Evolutionary conservation across 2,329 filamentous ascomycete species (phyloP).

Genomic region (Hymenoscyphus occultus): DNA sequence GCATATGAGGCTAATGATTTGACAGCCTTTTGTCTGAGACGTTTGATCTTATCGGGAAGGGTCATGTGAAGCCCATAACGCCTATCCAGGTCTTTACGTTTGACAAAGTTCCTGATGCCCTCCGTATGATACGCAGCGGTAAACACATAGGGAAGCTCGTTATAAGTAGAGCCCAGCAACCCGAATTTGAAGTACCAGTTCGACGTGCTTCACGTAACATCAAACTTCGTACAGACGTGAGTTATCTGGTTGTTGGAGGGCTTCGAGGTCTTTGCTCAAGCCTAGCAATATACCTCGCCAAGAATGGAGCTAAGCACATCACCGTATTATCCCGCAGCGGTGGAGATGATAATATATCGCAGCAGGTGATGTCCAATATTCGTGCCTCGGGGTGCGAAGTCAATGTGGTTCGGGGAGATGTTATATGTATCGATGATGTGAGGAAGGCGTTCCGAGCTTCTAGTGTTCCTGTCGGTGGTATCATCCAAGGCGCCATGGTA

Average conservation of each 20-base stretch:
- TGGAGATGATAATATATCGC: background rate
- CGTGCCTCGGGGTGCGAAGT: conserved; percentile 42
- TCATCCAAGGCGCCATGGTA: conserved; percentile 48
- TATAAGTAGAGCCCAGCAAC: conserved; percentile 16
- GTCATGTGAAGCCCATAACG: conserved; percentile 20
- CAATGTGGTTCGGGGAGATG: conserved; percentile 40
- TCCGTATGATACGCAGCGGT: conserved; percentile 39
- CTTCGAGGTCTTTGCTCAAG: conserved; percentile 25
- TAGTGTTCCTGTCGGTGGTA: conserved; percentile 40
- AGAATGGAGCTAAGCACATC: conserved; percentile 3
- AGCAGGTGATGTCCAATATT: background rate
- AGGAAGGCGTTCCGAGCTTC: background rate
- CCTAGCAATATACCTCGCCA: conserved; percentile 13
- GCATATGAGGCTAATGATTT: too few species aligned
- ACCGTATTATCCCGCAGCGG: conserved; percentile 13
- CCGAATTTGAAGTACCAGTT: too few species aligned
- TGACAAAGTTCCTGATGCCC: conserved; percentile 31
- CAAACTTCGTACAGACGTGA: conserved; percentile 13
- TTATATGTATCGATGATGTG: conserved; percentile 19
- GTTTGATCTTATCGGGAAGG: conserved; percentile 13
- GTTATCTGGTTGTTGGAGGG: conserved; percentile 28
- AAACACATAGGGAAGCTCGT: conserved; percentile 44
- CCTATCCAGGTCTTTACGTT: conserved; percentile 19
- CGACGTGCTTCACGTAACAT: conserved; percentile 1
- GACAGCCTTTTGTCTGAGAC: background rate